Base-by-base conservation (phyloP, 1,139 yeast genomes). In the Pneumocystis murina region DNA sequence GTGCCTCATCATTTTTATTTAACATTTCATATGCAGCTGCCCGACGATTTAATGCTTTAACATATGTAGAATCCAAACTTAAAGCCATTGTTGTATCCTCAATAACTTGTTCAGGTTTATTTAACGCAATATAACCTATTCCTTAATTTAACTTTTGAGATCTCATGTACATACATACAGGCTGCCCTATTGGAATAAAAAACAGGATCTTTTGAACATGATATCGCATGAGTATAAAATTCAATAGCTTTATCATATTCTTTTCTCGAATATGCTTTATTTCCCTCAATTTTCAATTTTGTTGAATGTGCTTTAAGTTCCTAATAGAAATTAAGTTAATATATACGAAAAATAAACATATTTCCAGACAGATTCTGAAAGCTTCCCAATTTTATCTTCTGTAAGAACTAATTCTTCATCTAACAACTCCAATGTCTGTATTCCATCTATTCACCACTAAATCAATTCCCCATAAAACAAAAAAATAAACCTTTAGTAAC, bases 101-200 rank as follows among this genome's bases (percentile, higher is more conserved):
- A 68, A 94, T 81, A 60, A 90, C 96, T 72, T 88, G 85, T 70
- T 87, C 88, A 72, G 82, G 84, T 68, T 90, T 83, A 66, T 84
- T 82, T 69, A 87, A 79, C 24, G 95, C 88, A 64, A 90, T 87
- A 76, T 87, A 88, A 48, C 55, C 55, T 48, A 24, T 48, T 24
- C 14, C 33, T 24, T 24, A 33, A 20, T 48, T 38, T 14, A 38
- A 14, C 30, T 17, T 10, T 8, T n/a, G 6, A 12, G 10, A 48
- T n/a, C 8, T 3, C 33, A 24, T 24, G 24, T 48, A n/a, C 7
- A 48, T 24, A 48, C 14, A 48, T 48, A 77, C 97, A 92, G 24
- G 98, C 98, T 35, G 97, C 90, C 76, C 95, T 82, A 76, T 88
- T 88, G 67, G 97, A 89, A 77, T 86, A 91, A 76, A 82, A 92